These are phyloP conservation scores for Thelonectria blattea DNA, from an alignment of 2,329 filamentous ascomycete genomes.

Conservation along the genomic window DNA sequence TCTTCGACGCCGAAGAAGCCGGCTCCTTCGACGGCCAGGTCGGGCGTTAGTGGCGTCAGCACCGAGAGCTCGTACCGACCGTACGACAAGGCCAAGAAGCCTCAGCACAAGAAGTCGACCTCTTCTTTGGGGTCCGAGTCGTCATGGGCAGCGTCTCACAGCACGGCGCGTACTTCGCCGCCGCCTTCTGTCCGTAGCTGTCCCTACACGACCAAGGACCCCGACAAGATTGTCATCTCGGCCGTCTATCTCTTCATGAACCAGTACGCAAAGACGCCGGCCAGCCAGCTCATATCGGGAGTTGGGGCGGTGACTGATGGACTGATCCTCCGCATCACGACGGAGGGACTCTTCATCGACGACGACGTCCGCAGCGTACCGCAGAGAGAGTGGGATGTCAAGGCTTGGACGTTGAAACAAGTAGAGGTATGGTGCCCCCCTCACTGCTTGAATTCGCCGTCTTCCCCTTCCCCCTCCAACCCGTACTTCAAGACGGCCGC, in stretches of 20 bases:
- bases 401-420: slow-evolving; percentile 94
- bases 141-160: slow-evolving; percentile 84
- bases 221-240: slow-evolving; percentile 94
- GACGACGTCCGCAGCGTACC: slow-evolving; percentile 89
- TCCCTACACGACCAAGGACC: slow-evolving; percentile 86
- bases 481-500: slow-evolving; percentile 53
- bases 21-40: slow-evolving; percentile 59
- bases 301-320: slow-evolving; percentile 87
- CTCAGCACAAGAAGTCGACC: slow-evolving; percentile 65
- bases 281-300: slow-evolving; percentile 88
- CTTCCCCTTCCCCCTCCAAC: slow-evolving; percentile 50
- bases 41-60: slow-evolving; percentile 62
- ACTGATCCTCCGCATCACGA: slow-evolving; percentile 88
- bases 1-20: slow-evolving; percentile 41
- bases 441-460: slow-evolving; percentile 59
- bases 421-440: slow-evolving; percentile 86
- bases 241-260: slow-evolving; percentile 94
- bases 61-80: slow-evolving; percentile 77
- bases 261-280: slow-evolving; percentile 83
- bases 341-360: slow-evolving; percentile 95
- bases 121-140: slow-evolving; percentile 78
- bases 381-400: slow-evolving; percentile 98
- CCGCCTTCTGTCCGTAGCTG: slow-evolving; percentile 78
- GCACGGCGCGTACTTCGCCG: slow-evolving; percentile 82
- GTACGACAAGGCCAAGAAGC: slow-evolving; percentile 72